phyloP scores from a whole-genome alignment of 345 rosid species.

The Tarenaya hassleriana region DNA sequence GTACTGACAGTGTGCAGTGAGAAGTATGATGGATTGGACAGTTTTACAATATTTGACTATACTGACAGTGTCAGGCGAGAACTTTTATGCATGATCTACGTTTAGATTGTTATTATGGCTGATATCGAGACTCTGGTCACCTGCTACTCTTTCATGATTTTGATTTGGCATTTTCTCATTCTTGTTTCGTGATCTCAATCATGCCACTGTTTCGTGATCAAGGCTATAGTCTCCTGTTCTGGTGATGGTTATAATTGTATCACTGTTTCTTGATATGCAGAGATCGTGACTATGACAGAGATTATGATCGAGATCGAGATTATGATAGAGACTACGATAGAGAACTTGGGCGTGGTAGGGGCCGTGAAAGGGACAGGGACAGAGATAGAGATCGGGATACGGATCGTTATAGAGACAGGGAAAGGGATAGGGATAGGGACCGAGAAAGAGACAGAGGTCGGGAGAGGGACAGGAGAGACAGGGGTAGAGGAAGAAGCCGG shows the following conservation, averaged over 20 bases:
- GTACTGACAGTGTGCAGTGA: slow-evolving; percentile 97
- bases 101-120: slow-evolving; percentile 44
- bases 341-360: slow-evolving; percentile 44
- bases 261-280: slow-evolving; percentile 22
- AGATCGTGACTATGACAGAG: slow-evolving; percentile 51
- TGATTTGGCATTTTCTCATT: no score
- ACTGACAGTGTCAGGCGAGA: no score
- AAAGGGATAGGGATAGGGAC: slow-evolving; percentile 71
- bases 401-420: slow-evolving; percentile 67
- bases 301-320: slow-evolving; percentile 52
- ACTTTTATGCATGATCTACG: not conserved
- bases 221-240: no score
- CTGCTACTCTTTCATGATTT: no score
- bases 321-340: slow-evolving; percentile 46
- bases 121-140: slow-evolving; percentile 30
- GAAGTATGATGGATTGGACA: slow-evolving; percentile 97
- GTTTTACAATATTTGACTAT: not conserved
- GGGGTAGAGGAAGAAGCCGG: no score
- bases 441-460: slow-evolving; percentile 67
- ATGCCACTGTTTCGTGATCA: no score
- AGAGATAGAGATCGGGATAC: slow-evolving; percentile 57
- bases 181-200: no score
- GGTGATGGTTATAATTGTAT: no score
- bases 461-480: slow-evolving; percentile 50
- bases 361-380: slow-evolving; percentile 40